phyloP scores from a whole-genome alignment of 768 basidiomycete genomes.

The Suillus variegatus region DNA sequence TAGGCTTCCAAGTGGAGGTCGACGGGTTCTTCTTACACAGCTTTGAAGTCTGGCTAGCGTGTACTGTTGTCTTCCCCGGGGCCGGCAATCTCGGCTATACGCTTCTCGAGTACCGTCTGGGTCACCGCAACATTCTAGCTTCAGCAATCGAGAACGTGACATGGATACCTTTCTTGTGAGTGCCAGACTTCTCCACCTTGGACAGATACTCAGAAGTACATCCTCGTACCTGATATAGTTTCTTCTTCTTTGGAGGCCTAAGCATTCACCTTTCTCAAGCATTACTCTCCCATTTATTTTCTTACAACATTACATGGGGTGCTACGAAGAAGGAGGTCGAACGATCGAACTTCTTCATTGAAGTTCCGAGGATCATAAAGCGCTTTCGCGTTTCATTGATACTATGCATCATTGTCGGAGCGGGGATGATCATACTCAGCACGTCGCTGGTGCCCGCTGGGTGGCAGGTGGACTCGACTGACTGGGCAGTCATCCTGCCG shows the following conservation, averaged over 20 bases:
- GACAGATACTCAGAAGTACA: background rate
- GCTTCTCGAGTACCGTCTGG: conserved; percentile 68
- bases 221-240: conserved; percentile 41
- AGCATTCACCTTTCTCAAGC: conserved; percentile 69
- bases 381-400: conserved; percentile 72
- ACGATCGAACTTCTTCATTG: conserved; percentile 80
- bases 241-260: conserved; percentile 79
- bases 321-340: conserved; percentile 70
- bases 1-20: conserved; percentile 60
- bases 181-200: conserved; percentile 12
- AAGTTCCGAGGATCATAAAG: conserved; percentile 75
- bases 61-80: conserved; percentile 69
- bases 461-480: conserved; percentile 61
- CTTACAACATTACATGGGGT: conserved; percentile 58
- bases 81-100: conserved; percentile 71
- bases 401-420: conserved; percentile 50
- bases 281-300: conserved; percentile 69
- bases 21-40: conserved; percentile 74
- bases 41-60: conserved; percentile 76
- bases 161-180: conserved; percentile 78
- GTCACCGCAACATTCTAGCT: conserved; percentile 50
- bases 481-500: conserved; percentile 81
- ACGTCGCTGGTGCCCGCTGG: conserved; percentile 54
- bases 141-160: conserved; percentile 59
- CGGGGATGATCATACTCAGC: conserved; percentile 58